Evolutionary conservation across 345 rosid genomes (phyloP), one percentile per base, ranked within the genome.

Genomic region (Boechera stricta): DNA sequence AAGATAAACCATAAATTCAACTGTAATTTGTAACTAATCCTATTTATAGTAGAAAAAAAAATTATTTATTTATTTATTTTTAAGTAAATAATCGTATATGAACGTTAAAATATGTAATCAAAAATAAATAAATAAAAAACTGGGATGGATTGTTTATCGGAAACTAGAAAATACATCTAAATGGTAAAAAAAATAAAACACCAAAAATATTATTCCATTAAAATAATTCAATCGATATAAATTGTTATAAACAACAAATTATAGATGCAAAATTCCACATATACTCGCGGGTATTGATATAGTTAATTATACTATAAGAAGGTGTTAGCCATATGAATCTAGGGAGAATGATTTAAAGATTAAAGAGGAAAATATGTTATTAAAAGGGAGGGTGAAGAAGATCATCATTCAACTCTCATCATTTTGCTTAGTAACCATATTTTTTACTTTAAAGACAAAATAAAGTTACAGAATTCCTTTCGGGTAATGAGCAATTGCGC

Each of bases 331-430:
- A 59, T 49, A 49, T 32, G 70, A 69, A 52, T 69, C 6, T 76
- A 69, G 21, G 5, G 36, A 69, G 12, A 32, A 76, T 76, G 51
- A 53, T 38, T n/a, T 16, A 10, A 42, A 16, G 36, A 54, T 54
- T 44, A 32, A 63, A 54, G 69, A 76, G 28, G 16, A 1, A 1
- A 24, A 41, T 55, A 36, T 68, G 42, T 11, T 35, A 74, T 44
- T 66, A 35, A 13, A 28, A 48, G 59, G 45, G 48, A 66, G 74
- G 62, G 74, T 79, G 72, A 59, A 56, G n/a, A 36, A 15, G 13
- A 53, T 67, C 74, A 80, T 83, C 52, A 83, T 83, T 76, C 54
- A 49, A 18, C 12, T 64, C 65, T 75, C 81, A 87, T 87, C 86
- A 89, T 89, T 84, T 74, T 84, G 86, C 83, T 87, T 64, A 52